Conservation (phyloP, 345 rosid genomes). For the Leavenworthia alabamica region DNA sequence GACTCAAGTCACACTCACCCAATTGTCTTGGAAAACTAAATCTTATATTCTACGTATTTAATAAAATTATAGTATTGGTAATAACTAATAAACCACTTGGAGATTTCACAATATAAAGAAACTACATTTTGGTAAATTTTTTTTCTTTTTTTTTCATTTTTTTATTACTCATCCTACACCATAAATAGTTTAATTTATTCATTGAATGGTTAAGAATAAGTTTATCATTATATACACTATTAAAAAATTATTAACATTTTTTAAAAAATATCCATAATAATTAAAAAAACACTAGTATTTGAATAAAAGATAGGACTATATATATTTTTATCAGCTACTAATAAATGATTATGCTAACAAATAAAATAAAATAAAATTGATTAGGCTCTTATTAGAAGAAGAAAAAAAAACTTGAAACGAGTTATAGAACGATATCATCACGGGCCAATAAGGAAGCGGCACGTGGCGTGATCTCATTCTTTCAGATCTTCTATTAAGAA, state of each 20-base stretch:
- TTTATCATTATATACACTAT: neutral
- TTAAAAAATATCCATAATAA: neutral
- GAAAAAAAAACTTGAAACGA: neutral
- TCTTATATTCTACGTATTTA: neutral
- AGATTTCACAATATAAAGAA: neutral
- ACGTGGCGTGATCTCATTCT: slow-evolving; percentile 41
- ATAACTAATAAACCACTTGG: neutral
- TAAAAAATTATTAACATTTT: neutral
- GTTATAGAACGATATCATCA: neutral
- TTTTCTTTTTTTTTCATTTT: neutral
- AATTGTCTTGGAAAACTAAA: neutral
- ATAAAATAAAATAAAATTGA: too few relatives aligned
- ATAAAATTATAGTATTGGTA: neutral
- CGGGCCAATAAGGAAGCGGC: slow-evolving; percentile 16
- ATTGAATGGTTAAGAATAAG: neutral
- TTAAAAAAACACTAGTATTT: neutral
- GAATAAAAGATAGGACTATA: too few relatives aligned
- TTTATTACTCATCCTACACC: neutral
- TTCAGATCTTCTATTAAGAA: neutral
- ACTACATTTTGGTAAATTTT: neutral
- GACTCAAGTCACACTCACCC: neutral
- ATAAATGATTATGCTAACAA: too few relatives aligned
- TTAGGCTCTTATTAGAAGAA: neutral
- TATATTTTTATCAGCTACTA: neutral
- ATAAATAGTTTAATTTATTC: neutral